Evolutionary conservation across 1,284 basidiomycete genomes (phyloP), one percentile per base, ranked within the genome.

Genomic region (Marasmius oreades): DNA sequence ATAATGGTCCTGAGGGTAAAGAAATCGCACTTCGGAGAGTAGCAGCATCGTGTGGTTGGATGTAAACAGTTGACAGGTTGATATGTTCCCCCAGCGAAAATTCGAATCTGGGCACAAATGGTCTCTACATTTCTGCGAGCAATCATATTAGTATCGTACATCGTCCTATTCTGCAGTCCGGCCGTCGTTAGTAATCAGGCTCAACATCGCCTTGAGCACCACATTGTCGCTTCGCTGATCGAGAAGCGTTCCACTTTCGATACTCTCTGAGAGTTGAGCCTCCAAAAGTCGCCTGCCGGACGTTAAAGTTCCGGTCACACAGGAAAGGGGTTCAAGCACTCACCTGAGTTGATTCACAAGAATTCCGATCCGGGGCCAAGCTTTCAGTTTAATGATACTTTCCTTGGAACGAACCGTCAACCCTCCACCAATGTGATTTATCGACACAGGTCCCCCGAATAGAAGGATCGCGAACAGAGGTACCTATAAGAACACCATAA

Each of bases 341-440:
- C 63, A 88, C 86, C 94, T 78, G n/a, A 97, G 73, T 65, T 95
- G 93, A 62, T 95, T 95, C 39, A 93, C 91, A 26, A 97, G 77
- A 8, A 95, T 86, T 1, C 92, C 95, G 45, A 97, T 96, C 5
- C 94, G 80, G 16, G 93, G 90, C 79, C 86, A 91, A 0, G 93
- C 92, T 56, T 82, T 84, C 62, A 98, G 68, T 66, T 82, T 86
- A 60, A 97, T 76, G 63, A 68, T 66, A 26, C 69, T 69, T 16
- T 76, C 74, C 33, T 72, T 77, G 14, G 67, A 73, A 14, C 81
- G 86, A 36, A 96, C 75, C 24, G 83, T 86, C 51, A 96, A 72
- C 0, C 90, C 91, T 16, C 90, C 88, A 12, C 78, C 81, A 48
- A 92, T 78, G 64, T 93, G 90, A 64, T 95, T 88, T 57, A 95